Percentiles rank a stretch among this genome's conserved stretches.
These are phyloP conservation scores for Fusarium albosuccineum DNA, from an alignment of 2,329 filamentous ascomycete species.

Conservation along the genomic window DNA sequence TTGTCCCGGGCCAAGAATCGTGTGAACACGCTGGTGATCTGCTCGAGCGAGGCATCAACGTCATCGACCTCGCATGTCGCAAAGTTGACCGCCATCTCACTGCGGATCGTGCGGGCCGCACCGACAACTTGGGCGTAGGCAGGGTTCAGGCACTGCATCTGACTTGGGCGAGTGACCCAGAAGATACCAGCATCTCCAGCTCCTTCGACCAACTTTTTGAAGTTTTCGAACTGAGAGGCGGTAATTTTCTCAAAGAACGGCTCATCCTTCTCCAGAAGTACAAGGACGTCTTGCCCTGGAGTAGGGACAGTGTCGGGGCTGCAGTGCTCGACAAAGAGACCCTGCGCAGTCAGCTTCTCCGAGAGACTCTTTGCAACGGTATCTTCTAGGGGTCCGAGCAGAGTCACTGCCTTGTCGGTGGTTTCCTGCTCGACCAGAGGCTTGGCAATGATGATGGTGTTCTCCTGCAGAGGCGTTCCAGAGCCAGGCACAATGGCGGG, in stretches of 20 bases:
- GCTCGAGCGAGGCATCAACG: conserved; percentile 13
- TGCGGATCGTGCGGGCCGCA: conserved; percentile 46
- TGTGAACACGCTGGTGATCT: conserved; percentile 36
- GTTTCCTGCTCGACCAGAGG: neutral
- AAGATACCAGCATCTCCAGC: conserved; percentile 34
- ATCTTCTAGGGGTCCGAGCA: neutral
- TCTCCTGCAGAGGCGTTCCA: conserved; percentile 28
- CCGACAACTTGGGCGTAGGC: conserved; percentile 48
- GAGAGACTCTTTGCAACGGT: neutral
- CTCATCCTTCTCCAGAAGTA: conserved; percentile 43
- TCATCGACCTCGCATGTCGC: conserved; percentile 49
- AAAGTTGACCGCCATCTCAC: conserved; percentile 46
- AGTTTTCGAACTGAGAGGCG: conserved; percentile 20
- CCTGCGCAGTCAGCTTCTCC: conserved; percentile 24
- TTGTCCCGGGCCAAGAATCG: conserved; percentile 36
- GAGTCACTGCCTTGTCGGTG: neutral
- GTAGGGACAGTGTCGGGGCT: conserved; percentile 31
- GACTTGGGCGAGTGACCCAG: conserved; percentile 50
- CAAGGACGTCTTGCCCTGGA: conserved; percentile 44
- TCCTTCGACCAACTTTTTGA: conserved; percentile 20
- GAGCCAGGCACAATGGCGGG: conserved; percentile 35
- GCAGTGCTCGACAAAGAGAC: conserved; percentile 30
- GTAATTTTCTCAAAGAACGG: conserved; percentile 46
- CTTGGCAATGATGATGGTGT: conserved; percentile 22
- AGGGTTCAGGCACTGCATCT: conserved; percentile 46